phyloP scores from a whole-genome alignment of 2,329 filamentous ascomycete species.

The Mycosphaerella sp. region DNA sequence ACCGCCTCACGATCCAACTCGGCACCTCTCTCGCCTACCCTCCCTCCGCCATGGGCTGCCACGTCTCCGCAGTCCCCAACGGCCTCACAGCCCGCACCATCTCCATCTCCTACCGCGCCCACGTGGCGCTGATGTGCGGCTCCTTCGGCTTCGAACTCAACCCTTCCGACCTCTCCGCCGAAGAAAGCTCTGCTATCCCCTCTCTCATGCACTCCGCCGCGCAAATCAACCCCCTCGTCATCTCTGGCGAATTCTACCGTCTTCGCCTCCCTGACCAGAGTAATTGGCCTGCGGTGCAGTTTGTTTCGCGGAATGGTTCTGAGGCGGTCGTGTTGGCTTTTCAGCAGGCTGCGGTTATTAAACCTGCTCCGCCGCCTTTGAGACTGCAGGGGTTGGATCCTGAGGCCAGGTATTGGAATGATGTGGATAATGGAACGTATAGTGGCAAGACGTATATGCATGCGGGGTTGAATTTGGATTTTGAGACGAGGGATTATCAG shows the following conservation, averaged over 20 bases:
- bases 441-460: slow-evolving; percentile 59
- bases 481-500: slow-evolving; percentile 48
- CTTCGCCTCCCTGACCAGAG: slow-evolving; percentile 53
- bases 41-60: slow-evolving; percentile 58
- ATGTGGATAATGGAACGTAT: slow-evolving; percentile 48
- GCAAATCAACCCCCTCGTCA: slow-evolving; percentile 54
- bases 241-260: slow-evolving; percentile 55
- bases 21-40: slow-evolving; percentile 60
- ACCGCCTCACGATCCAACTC: slow-evolving; percentile 57
- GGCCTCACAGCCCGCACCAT: slow-evolving; percentile 51
- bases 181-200: slow-evolving; percentile 51
- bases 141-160: slow-evolving; percentile 61
- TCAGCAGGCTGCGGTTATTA: slow-evolving; percentile 50
- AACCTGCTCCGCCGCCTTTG: slow-evolving; percentile 50
- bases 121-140: slow-evolving; percentile 64
- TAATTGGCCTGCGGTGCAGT: slow-evolving; percentile 58
- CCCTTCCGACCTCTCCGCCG: slow-evolving; percentile 46
- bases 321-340: slow-evolving; percentile 55
- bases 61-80: slow-evolving; percentile 57
- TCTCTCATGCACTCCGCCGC: slow-evolving; percentile 50
- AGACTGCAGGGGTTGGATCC: slow-evolving; percentile 54
- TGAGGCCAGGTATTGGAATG: slow-evolving; percentile 46
- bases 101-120: slow-evolving; percentile 55
- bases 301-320: slow-evolving; percentile 48
- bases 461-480: slow-evolving; percentile 50